Percentiles rank a stretch among this genome's conserved stretches.
Conservation (phyloP, 208 protist genomes). For the Wallacemonas sp. region DNA sequence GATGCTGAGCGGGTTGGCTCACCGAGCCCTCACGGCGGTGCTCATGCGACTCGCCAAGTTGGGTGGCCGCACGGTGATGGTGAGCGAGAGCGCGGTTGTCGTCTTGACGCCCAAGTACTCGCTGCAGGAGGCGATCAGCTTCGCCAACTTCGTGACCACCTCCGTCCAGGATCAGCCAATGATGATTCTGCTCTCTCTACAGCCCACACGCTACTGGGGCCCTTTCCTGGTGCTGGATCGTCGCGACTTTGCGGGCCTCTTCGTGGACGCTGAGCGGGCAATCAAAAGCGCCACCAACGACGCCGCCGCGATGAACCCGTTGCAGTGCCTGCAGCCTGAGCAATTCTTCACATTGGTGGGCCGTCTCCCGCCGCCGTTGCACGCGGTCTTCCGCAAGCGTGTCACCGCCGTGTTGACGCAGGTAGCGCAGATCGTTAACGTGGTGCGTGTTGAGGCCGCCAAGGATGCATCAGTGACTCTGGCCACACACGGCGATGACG, state of each 20-base stretch:
- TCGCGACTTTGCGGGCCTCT: constrained; percentile 69
- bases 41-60: constrained; percentile 85
- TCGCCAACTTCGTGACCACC: constrained; percentile 70
- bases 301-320: constrained; percentile 25
- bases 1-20: constrained; percentile 68
- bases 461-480: constrained; percentile 66
- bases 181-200: constrained; percentile 78
- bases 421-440: constrained; percentile 18
- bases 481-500: constrained; percentile 63
- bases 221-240: constrained; percentile 68
- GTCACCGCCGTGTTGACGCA: constrained; percentile 23
- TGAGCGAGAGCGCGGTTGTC: constrained; percentile 65
- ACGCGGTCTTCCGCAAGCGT: constrained; percentile 16
- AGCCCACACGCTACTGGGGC: constrained; percentile 80
- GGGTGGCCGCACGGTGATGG: constrained; percentile 81
- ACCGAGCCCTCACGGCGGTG: constrained; percentile 76
- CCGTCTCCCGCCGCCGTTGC: constrained; percentile 34
- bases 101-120: constrained; percentile 82
- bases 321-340: constrained; percentile 30
- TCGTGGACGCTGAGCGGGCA: constrained; percentile 42
- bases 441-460: constrained; percentile 42
- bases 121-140: constrained; percentile 76
- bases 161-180: constrained; percentile 89
- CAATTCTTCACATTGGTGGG: constrained; percentile 52
- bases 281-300: neutral